Conservation (phyloP, 2,329 filamentous ascomycete species). For the Venturia pyrina region DNA sequence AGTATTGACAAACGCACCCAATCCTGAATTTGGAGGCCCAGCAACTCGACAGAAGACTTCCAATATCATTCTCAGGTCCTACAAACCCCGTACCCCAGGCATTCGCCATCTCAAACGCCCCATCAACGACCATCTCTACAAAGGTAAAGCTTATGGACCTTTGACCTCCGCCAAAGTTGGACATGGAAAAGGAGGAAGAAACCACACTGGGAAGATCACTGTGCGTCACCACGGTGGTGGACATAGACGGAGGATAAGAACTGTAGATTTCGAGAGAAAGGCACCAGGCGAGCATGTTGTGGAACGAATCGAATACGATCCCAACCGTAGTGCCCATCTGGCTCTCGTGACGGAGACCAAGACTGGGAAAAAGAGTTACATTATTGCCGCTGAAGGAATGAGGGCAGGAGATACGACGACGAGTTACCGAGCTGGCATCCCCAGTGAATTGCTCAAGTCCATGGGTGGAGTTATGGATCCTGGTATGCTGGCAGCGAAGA, state of each 20-base stretch:
- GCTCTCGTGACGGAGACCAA: constrained; percentile 69
- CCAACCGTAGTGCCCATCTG: constrained; percentile 85
- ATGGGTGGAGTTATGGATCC: constrained; percentile 93
- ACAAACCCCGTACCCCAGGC: constrained; percentile 89
- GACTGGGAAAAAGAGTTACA: constrained; percentile 65
- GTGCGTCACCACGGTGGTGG: constrained; percentile 90
- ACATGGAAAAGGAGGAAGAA: constrained; percentile 84
- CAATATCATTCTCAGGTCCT: constrained; percentile 47
- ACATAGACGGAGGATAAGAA: constrained; percentile 82
- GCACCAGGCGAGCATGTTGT: constrained; percentile 75
- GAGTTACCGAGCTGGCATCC: constrained; percentile 85
- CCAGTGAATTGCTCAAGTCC: constrained; percentile 70
- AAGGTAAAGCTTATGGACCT: constrained; percentile 70
- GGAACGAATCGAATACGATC: constrained; percentile 93
- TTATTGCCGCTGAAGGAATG: constrained; percentile 91
- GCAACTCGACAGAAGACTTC: not conserved
- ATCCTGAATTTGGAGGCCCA: not conserved
- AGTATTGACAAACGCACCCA: not conserved
- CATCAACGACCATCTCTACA: constrained; percentile 95
- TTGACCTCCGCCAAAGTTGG: constrained; percentile 90
- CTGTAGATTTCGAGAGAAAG: constrained; percentile 76
- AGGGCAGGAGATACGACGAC: constrained; percentile 83
- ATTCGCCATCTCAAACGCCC: constrained; percentile 82
- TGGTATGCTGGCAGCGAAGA: constrained; percentile 90
- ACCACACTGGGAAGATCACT: constrained; percentile 75